Evolutionary conservation across 768 basidiomycete genomes (phyloP).

Genomic region (Arthromyces matolae): DNA sequence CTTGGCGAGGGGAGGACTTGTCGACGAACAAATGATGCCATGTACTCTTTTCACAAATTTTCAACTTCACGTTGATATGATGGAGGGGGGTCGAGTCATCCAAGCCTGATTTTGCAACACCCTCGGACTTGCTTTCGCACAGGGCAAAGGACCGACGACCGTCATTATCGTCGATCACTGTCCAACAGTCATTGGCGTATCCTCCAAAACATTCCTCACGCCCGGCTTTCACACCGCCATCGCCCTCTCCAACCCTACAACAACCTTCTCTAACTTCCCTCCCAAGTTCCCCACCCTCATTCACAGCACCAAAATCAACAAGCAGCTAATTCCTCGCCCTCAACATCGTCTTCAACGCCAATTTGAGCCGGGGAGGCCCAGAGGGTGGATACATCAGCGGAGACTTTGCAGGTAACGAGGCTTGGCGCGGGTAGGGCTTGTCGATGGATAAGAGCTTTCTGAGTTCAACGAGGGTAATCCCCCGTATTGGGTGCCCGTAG

Average conservation of each 20-base stretch:
- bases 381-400: conserved; percentile 56
- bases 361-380: conserved; percentile 56
- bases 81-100: too few species aligned
- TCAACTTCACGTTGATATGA: too few species aligned
- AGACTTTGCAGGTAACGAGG: conserved; percentile 14
- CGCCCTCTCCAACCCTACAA: conserved; percentile 69
- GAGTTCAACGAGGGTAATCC: conserved; percentile 70
- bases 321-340: conserved; percentile 57
- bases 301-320: conserved; percentile 68
- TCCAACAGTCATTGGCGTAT: conserved; percentile 26
- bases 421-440: conserved; percentile 48
- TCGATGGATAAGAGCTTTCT: conserved; percentile 81
- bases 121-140: too few species aligned
- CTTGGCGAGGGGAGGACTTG: conserved; percentile 48
- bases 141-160: too few species aligned
- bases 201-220: conserved; percentile 51
- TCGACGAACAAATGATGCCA: conserved; percentile 79
- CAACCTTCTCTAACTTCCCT: conserved; percentile 51
- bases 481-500: conserved; percentile 73
- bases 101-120: too few species aligned
- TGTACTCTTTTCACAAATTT: too few species aligned
- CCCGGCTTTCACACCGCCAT: conserved; percentile 66
- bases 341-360: conserved; percentile 63
- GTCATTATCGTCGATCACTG: too few species aligned
- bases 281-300: conserved; percentile 72